A percentile compares a stretch with the other conserved stretches of the same genome.
Evolutionary conservation across 192 early-diverging fungal species (phyloP).

Genomic region (Phlyctochytrium arcticum): DNA sequence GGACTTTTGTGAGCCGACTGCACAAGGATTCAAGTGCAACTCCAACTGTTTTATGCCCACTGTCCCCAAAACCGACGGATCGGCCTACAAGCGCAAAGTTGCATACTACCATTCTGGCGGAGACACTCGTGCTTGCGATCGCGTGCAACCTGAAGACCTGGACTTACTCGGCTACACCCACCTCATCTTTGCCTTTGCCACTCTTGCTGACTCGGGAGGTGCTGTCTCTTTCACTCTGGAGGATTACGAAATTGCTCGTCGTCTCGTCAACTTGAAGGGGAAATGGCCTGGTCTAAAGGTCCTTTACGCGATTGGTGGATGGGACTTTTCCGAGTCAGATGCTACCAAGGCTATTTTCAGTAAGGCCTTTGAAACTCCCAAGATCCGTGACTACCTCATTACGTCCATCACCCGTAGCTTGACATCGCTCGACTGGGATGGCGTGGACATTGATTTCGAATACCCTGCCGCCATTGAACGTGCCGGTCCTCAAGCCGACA

Average conservation of each 20-base stretch:
- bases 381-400: not conserved
- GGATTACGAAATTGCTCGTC: no score
- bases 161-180: not conserved
- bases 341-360: not conserved
- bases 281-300: not conserved
- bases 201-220: no score
- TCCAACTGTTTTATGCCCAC: not conserved
- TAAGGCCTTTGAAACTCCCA: not conserved
- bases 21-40: not conserved
- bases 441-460: conserved; percentile 75
- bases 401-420: no score
- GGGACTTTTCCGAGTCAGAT: not conserved
- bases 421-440: no score
- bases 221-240: no score
- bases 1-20: not conserved
- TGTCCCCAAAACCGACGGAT: not conserved
- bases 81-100: not conserved
- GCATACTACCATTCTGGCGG: not conserved
- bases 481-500: conserved; percentile 55
- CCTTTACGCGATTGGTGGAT: not conserved
- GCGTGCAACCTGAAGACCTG: not conserved
- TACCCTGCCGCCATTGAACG: conserved; percentile 64
- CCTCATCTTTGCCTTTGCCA: not conserved
- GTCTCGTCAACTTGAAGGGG: not conserved
- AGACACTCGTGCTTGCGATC: not conserved